Conservation (phyloP, 2,329 filamentous ascomycete species). For the Ophidiomyces ophidiicola region DNA sequence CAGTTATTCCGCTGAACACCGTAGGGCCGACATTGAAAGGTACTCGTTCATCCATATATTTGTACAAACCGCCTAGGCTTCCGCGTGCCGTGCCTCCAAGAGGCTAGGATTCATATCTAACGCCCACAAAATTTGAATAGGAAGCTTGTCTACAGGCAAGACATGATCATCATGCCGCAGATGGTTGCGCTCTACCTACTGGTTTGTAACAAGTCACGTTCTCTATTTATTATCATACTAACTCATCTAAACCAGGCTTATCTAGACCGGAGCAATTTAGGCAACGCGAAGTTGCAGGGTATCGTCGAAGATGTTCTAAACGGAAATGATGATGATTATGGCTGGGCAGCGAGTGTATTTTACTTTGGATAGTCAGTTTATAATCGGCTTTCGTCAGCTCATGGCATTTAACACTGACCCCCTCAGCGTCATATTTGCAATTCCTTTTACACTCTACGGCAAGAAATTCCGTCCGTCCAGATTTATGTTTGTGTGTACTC, state of each 20-base stretch:
- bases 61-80: not conserved
- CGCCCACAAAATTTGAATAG: conserved; percentile 3
- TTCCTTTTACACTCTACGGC: conserved; percentile 14
- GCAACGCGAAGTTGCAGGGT: conserved; percentile 15
- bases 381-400: not conserved
- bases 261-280: conserved; percentile 14
- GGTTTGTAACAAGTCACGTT: conserved; percentile 4
- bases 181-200: conserved; percentile 13
- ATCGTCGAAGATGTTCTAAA: conserved; percentile 11
- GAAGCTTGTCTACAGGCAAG: conserved; percentile 14
- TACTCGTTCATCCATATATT: conserved; percentile 1
- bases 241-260: conserved; percentile 11
- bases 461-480: conserved; percentile 14
- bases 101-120: not conserved
- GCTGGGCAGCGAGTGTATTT: conserved; percentile 15
- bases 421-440: conserved; percentile 12
- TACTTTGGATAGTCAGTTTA: conserved; percentile 15
- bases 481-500: conserved; percentile 14
- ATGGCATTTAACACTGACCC: conserved; percentile 1
- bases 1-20: not conserved
- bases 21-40: conserved; percentile 11
- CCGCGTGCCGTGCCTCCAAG: too few relatives aligned
- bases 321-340: conserved; percentile 12
- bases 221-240: not conserved
- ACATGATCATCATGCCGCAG: conserved; percentile 15